These are phyloP conservation scores for Dendrobium nobile DNA, from an alignment of 106 monocot species.

Conservation along the genomic window DNA sequence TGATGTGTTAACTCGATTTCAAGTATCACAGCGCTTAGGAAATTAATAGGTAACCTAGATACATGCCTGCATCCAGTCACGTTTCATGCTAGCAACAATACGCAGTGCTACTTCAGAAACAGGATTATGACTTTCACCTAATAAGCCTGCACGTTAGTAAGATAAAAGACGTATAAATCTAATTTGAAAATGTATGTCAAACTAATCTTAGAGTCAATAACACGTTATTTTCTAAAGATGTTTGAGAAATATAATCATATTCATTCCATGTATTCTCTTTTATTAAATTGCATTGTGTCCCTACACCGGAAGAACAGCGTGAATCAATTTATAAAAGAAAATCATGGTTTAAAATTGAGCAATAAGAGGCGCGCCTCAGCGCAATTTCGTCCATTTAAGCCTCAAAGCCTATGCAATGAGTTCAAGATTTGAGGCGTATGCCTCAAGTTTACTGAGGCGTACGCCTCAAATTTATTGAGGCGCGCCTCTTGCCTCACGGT, in stretches of 20 bases:
- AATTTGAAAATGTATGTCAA: neutral
- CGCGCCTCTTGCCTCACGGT: too few species aligned
- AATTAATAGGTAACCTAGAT: neutral
- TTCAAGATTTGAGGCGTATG: too few species aligned
- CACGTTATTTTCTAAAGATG: neutral
- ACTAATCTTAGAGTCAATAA: neutral
- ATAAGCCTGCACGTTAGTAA: slow-evolving; percentile 40
- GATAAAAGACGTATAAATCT: neutral
- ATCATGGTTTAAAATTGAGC: too few species aligned
- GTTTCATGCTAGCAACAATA: slow-evolving; percentile 92
- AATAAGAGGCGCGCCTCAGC: too few species aligned
- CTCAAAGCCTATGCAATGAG: too few species aligned
- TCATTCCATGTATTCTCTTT: neutral
- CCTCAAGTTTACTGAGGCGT: too few species aligned
- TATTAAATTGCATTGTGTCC: neutral
- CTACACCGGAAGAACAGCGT: neutral
- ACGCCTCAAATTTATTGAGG: too few species aligned
- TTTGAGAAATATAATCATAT: neutral
- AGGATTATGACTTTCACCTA: slow-evolving; percentile 46
- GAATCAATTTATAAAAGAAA: too few species aligned
- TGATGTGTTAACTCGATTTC: neutral
- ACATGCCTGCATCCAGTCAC: slow-evolving; percentile 95
- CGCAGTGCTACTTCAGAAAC: slow-evolving; percentile 66
- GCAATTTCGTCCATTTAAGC: too few species aligned
- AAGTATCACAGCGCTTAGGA: neutral